A percentile compares a stretch with the other conserved stretches of the same genome.
phyloP scores from a whole-genome alignment of 495 filamentous ascomycete genomes.

The Cryomyces minteri region DNA sequence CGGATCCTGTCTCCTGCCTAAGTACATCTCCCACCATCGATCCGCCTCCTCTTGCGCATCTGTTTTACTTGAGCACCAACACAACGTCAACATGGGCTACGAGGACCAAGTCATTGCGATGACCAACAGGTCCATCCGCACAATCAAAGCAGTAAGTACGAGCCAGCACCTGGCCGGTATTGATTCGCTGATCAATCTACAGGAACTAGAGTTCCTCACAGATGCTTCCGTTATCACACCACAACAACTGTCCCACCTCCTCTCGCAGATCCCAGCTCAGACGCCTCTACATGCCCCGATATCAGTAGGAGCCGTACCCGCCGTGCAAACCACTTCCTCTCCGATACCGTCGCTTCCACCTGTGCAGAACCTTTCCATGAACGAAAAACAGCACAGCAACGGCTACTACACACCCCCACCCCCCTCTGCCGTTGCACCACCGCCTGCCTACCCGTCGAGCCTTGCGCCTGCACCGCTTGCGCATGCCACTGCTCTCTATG shows the following conservation, averaged over 20 bases:
- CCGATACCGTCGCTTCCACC: constrained; percentile 25
- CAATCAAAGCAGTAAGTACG: constrained; percentile 57
- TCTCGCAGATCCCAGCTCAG: constrained; percentile 49
- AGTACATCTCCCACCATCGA: no score
- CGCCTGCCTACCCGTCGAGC: constrained; percentile 18
- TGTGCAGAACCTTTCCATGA: constrained; percentile 24
- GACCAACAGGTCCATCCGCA: constrained; percentile 69
- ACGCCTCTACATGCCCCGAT: constrained; percentile 26
- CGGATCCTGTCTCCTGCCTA: no score
- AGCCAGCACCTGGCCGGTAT: neutral
- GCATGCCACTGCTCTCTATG: constrained; percentile 65
- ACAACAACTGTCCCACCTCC: constrained; percentile 49
- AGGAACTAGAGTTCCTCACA: constrained; percentile 87
- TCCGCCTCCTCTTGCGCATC: no score
- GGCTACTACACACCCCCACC: constrained; percentile 24
- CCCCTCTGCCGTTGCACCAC: constrained; percentile 32
- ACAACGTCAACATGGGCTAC: constrained; percentile 12
- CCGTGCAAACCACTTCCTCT: constrained; percentile 13
- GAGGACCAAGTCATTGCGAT: constrained; percentile 17
- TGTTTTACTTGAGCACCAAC: no score
- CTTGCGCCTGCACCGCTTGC: constrained; percentile 36
- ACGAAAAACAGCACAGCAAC: constrained; percentile 34
- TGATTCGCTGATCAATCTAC: neutral
- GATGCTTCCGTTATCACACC: constrained; percentile 59
- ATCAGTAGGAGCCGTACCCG: no score